These are phyloP conservation scores for Leptoxyphium fumago DNA, from an alignment of 2,329 filamentous ascomycete genomes.

Conservation along the genomic window DNA sequence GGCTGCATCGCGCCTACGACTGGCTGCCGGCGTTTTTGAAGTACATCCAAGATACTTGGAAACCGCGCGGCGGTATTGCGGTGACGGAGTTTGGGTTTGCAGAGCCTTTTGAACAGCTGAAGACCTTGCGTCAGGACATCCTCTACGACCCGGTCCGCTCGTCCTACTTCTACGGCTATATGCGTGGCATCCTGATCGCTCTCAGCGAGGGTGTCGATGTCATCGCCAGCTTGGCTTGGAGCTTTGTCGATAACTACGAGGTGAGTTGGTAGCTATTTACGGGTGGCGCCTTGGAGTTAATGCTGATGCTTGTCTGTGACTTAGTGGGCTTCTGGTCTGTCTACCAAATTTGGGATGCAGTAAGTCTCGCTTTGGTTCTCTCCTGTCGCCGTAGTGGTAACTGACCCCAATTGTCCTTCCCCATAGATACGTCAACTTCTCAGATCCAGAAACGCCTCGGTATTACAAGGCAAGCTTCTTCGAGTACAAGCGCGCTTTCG, in stretches of 20 bases:
- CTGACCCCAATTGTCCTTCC: no score
- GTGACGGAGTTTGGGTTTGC: slow-evolving; percentile 25
- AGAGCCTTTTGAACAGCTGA: slow-evolving; percentile 20
- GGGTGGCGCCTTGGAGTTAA: neutral
- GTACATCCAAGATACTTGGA: slow-evolving; percentile 19
- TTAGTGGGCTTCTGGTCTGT: slow-evolving; percentile 18
- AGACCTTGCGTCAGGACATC: slow-evolving; percentile 17
- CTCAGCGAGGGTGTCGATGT: slow-evolving; percentile 23
- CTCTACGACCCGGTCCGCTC: slow-evolving; percentile 17
- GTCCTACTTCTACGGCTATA: slow-evolving; percentile 21
- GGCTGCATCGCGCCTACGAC: slow-evolving; percentile 22
- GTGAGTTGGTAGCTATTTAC: neutral
- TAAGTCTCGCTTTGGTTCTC: neutral
- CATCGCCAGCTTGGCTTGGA: slow-evolving; percentile 22
- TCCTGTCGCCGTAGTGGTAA: no score
- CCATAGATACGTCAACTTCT: slow-evolving; percentile 21
- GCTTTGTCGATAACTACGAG: slow-evolving; percentile 24
- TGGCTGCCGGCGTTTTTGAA: slow-evolving; percentile 20
- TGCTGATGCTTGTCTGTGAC: neutral
- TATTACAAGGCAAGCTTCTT: slow-evolving; percentile 26
- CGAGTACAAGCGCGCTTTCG: slow-evolving; percentile 22
- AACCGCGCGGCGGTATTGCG: slow-evolving; percentile 14
- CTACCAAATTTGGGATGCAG: slow-evolving; percentile 23
- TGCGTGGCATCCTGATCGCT: slow-evolving; percentile 20
- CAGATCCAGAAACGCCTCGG: slow-evolving; percentile 21